A percentile compares a stretch with the other conserved stretches of the same genome.
Evolutionary conservation across 306 rosid species (phyloP).

Genomic region (Cucumis hystrix): DNA sequence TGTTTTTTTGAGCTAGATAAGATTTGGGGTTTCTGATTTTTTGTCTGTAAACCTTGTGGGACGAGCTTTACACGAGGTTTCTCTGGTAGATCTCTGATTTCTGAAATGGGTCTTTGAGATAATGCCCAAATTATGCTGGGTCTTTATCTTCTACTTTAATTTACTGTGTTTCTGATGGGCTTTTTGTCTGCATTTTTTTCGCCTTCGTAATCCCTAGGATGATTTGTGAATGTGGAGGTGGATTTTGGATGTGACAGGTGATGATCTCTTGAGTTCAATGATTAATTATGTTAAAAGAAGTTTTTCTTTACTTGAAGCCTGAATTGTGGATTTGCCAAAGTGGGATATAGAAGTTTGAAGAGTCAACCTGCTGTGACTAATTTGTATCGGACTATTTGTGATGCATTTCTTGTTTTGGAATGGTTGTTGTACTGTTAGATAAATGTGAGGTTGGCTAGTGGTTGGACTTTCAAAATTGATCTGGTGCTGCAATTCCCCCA

Average conservation of each 20-base stretch:
- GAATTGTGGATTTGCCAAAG: not conserved
- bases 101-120: slow-evolving; percentile 6
- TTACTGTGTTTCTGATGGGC: not conserved
- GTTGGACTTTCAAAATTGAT: not conserved
- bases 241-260: not conserved
- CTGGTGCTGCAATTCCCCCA: slow-evolving; percentile 1
- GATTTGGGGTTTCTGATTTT: slow-evolving; percentile 8
- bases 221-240: slow-evolving; percentile 7
- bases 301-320: not conserved
- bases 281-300: not conserved
- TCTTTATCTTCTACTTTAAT: not conserved
- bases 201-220: not conserved
- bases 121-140: slow-evolving; percentile 2
- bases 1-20: not conserved
- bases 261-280: not conserved
- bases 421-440: not conserved
- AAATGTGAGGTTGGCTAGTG: slow-evolving; percentile 2
- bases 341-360: not conserved
- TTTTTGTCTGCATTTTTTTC: not conserved
- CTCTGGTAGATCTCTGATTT: slow-evolving; percentile 4
- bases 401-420: not conserved
- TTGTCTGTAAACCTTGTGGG: slow-evolving; percentile 6
- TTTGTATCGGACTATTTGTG: not conserved
- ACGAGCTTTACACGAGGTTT: not conserved
- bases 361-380: not conserved